Percentiles rank a stretch among this genome's conserved stretches.
phyloP scores from a whole-genome alignment of 495 filamentous ascomycete species.

The Hypoxylon trugodes region DNA sequence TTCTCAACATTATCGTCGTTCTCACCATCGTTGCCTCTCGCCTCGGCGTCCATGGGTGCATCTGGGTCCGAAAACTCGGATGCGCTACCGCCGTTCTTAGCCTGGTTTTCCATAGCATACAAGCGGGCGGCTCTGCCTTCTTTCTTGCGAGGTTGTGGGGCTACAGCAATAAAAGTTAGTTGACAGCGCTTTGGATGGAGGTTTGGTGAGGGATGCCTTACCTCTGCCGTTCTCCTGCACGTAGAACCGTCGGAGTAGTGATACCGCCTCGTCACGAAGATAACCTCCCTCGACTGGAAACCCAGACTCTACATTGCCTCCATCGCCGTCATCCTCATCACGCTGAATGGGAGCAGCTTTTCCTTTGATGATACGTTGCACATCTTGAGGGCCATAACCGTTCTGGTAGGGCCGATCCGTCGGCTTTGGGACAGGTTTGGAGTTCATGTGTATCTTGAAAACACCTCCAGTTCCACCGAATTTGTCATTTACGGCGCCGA shows the following conservation, averaged over 20 bases:
- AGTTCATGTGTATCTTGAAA: constrained; percentile 83
- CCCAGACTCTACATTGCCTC: constrained; percentile 68
- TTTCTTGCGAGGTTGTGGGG: constrained; percentile 61
- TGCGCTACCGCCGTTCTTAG: constrained; percentile 19
- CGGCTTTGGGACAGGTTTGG: constrained; percentile 39
- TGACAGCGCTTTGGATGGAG: not conserved
- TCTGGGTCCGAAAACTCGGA: constrained; percentile 35
- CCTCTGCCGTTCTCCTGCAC: constrained; percentile 94
- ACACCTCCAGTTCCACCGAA: constrained; percentile 97
- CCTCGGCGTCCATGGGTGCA: constrained; percentile 23
- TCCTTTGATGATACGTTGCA: constrained; percentile 31
- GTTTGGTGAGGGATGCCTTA: constrained; percentile 47
- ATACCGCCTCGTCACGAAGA: constrained; percentile 87
- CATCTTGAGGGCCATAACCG: constrained; percentile 40
- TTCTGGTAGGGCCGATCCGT: constrained; percentile 37
- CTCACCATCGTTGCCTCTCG: constrained; percentile 2
- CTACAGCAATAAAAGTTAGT: constrained; percentile 42
- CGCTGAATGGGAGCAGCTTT: constrained; percentile 24
- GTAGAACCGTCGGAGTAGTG: constrained; percentile 90
- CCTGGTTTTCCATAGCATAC: constrained; percentile 49
- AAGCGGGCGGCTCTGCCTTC: constrained; percentile 60
- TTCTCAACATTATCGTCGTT: constrained; percentile 2
- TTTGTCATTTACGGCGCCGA: constrained; percentile 93
- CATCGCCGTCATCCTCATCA: constrained; percentile 48
- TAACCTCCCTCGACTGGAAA: constrained; percentile 84